These are phyloP conservation scores for Hanseniaspora nectarophila DNA, from an alignment of 805 yeast species.

Conservation along the genomic window DNA sequence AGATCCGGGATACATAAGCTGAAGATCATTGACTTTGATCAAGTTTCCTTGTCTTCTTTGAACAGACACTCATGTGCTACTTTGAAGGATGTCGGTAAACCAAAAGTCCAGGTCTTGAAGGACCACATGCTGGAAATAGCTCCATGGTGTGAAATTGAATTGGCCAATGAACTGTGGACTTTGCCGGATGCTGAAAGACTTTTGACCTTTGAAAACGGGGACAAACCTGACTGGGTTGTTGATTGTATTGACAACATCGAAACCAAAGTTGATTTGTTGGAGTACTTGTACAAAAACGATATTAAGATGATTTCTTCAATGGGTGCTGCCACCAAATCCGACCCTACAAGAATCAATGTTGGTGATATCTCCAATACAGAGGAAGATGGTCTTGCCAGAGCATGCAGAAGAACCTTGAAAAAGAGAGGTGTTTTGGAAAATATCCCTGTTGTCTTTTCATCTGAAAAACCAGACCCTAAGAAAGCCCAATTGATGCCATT, in stretches of 20 bases:
- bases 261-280: constrained; percentile 84
- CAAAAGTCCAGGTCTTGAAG: constrained; percentile 74
- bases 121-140: constrained; percentile 60
- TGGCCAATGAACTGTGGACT: constrained; percentile 67
- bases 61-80: constrained; percentile 93
- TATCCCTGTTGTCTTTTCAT: constrained; percentile 79
- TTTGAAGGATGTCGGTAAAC: constrained; percentile 79
- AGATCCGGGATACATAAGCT: constrained; percentile 79
- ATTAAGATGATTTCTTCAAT: constrained; percentile 76
- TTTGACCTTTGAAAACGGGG: constrained; percentile 35
- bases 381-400: constrained; percentile 84
- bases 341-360: constrained; percentile 79
- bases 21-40: constrained; percentile 86
- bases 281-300: constrained; percentile 49
- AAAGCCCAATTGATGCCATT: constrained; percentile 82
- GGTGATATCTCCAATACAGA: constrained; percentile 82
- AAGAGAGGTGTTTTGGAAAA: constrained; percentile 62
- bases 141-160: constrained; percentile 87
- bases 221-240: constrained; percentile 64
- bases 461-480: constrained; percentile 93
- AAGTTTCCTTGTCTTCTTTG: constrained; percentile 79
- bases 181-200: constrained; percentile 52
- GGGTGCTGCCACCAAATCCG: constrained; percentile 96
- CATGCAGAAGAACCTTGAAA: constrained; percentile 75
- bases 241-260: constrained; percentile 96